A percentile compares a stretch with the other conserved stretches of the same genome.
phyloP scores from a whole-genome alignment of 495 filamentous ascomycete genomes.

The Hypoxylon trugodes region DNA sequence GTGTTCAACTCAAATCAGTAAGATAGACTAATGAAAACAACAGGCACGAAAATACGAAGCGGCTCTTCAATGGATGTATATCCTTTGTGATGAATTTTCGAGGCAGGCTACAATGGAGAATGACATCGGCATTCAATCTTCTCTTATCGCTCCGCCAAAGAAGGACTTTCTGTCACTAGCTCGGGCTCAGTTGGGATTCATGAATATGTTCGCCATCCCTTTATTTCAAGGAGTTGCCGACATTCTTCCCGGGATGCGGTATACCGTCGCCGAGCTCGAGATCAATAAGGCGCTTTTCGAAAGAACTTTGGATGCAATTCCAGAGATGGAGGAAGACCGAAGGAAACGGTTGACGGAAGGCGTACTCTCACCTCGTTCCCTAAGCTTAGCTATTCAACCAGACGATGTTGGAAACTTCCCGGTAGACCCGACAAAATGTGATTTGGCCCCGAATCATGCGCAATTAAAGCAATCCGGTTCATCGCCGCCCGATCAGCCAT shows the following conservation, averaged over 20 bases:
- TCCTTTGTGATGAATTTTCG: conserved; percentile 91
- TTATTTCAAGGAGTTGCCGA: conserved; percentile 87
- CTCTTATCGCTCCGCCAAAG: conserved; percentile 84
- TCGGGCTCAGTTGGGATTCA: conserved; percentile 90
- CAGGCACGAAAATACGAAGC: conserved; percentile 84
- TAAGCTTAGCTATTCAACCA: conserved; percentile 48
- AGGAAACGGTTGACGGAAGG: conserved; percentile 43
- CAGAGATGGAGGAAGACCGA: conserved; percentile 31
- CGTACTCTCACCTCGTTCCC: conserved; percentile 50
- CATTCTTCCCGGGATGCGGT: conserved; percentile 82
- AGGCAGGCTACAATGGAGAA: conserved; percentile 91
- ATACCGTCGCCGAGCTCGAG: conserved; percentile 81
- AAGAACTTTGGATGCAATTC: conserved; percentile 62
- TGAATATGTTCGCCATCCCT: conserved; percentile 92
- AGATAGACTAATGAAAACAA: conserved; percentile 42
- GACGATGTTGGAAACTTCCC: conserved; percentile 28
- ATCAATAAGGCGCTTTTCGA: conserved; percentile 79
- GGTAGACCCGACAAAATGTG: conserved; percentile 26
- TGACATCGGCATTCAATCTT: conserved; percentile 84
- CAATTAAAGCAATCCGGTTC: conserved; percentile 35
- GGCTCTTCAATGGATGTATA: conserved; percentile 86
- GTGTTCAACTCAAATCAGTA: conserved; percentile 12
- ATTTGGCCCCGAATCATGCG: conserved; percentile 28
- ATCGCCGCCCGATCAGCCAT: conserved; percentile 24
- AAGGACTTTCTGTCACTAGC: conserved; percentile 84